These are phyloP conservation scores for Centrapalus pauciflorus DNA, from an alignment of 129 eudicot genomes.

Conservation along the genomic window DNA sequence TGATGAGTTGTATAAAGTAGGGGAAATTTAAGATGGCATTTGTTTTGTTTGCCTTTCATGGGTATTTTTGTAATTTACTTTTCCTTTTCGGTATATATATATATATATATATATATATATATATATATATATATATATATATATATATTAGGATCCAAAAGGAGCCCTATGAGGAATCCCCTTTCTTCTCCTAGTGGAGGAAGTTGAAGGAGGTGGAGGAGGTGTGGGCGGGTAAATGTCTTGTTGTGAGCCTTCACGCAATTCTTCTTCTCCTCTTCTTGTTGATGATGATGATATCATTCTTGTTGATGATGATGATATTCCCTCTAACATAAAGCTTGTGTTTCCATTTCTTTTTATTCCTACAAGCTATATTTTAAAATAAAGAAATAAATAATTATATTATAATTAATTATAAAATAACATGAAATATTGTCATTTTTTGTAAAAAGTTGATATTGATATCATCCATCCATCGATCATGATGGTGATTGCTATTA, in stretches of 20 bases:
- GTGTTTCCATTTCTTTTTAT: slow-evolving; percentile 85
- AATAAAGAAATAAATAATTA: neutral
- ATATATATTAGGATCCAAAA: slow-evolving; percentile 38
- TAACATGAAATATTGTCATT: neutral
- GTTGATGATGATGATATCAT: slow-evolving; percentile 39
- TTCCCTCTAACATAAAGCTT: slow-evolving; percentile 68
- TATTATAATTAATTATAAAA: neutral
- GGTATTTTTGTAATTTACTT: slow-evolving; percentile 22
- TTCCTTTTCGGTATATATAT: neutral
- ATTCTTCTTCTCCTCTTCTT: slow-evolving; percentile 51
- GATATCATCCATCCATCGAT: no score
- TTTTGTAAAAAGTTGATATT: neutral
- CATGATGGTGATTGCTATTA: slow-evolving; percentile 21
- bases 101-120: slow-evolving; percentile 1
- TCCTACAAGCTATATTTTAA: slow-evolving; percentile 64
- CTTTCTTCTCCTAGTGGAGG: slow-evolving; percentile 80
- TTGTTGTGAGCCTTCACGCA: slow-evolving; percentile 80
- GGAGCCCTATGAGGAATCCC: slow-evolving; percentile 99
- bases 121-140: neutral
- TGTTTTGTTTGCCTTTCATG: slow-evolving; percentile 1
- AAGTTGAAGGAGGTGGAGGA: slow-evolving; percentile 60
- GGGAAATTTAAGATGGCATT: slow-evolving; percentile 16
- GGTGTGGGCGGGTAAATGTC: slow-evolving; percentile 87
- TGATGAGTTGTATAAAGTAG: slow-evolving; percentile 46
- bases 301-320: slow-evolving; percentile 36